A percentile compares a stretch with the other conserved stretches of the same genome.
Evolutionary conservation across 148 eudicot species (phyloP).

Genomic region (Rhododendron mucronatum): DNA sequence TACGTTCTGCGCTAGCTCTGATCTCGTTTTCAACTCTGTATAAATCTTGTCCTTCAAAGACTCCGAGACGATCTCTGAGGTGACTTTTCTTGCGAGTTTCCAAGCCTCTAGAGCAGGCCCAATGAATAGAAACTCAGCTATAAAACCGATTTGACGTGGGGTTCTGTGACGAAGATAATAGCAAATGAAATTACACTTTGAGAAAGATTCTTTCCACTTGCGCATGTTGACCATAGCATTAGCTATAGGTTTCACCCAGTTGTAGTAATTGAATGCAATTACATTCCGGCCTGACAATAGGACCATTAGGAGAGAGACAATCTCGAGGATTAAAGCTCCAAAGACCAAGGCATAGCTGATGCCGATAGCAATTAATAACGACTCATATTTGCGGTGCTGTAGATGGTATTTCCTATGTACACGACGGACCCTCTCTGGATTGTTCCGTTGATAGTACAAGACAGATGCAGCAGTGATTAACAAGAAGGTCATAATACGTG

Average conservation of each 20-base stretch:
- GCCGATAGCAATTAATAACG: background rate
- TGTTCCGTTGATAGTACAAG: background rate
- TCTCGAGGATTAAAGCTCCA: background rate
- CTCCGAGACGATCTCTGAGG: background rate
- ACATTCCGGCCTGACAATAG: background rate
- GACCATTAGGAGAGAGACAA: background rate
- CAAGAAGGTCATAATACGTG: too few species aligned
- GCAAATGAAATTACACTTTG: background rate
- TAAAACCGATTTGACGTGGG: background rate
- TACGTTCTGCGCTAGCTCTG: background rate
- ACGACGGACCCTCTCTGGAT: too few species aligned
- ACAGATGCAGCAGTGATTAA: background rate
- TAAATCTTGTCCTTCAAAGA: background rate
- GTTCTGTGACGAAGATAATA: background rate
- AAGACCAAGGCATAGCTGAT: background rate
- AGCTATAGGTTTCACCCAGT: background rate
- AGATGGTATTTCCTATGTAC: too few species aligned
- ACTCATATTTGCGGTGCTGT: background rate
- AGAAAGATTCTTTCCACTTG: background rate
- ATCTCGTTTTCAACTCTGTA: background rate
- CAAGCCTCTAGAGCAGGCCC: background rate
- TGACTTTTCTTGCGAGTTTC: background rate
- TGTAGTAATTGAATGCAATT: background rate
- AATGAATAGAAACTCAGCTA: background rate
- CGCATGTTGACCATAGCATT: background rate